Conservation (phyloP, 1,139 yeast genomes). For the Scheffersomyces lignicola region DNA sequence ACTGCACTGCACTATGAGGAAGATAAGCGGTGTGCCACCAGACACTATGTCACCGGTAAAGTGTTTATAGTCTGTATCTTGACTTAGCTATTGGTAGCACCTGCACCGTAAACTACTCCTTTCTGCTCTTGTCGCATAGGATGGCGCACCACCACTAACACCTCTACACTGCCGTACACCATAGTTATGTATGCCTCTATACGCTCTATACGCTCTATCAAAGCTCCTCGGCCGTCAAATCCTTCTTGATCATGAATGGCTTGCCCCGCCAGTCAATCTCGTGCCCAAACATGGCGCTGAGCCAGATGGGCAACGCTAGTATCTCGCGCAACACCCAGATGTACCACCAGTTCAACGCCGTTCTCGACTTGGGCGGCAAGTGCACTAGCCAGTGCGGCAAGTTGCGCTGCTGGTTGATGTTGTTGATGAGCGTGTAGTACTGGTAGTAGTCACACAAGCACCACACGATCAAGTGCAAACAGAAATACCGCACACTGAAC, state of each 20-base stretch:
- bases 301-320: constrained; percentile 84
- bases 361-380: constrained; percentile 15
- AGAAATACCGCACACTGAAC: constrained; percentile 39
- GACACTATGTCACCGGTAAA: too few species aligned
- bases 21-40: too few species aligned
- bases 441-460: constrained; percentile 62
- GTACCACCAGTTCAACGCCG: constrained; percentile 25
- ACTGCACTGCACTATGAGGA: too few species aligned
- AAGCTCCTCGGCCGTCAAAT: constrained; percentile 74
- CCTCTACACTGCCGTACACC: too few species aligned
- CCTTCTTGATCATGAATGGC: constrained; percentile 71
- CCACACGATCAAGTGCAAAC: constrained; percentile 65
- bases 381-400: constrained; percentile 32
- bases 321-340: constrained; percentile 70
- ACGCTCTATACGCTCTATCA: constrained; percentile 4
- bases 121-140: too few species aligned
- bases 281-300: constrained; percentile 75
- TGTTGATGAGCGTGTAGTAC: constrained; percentile 44
- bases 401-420: constrained; percentile 19
- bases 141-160: too few species aligned
- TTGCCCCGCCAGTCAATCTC: constrained; percentile 81
- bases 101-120: too few species aligned
- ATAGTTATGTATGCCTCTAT: not conserved
- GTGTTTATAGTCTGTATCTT: too few species aligned
- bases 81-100: too few species aligned